Percentiles rank a stretch among this genome's conserved stretches.
Evolutionary conservation across 306 rosid genomes (phyloP).

Genomic region (Mimosa bimucronata): DNA sequence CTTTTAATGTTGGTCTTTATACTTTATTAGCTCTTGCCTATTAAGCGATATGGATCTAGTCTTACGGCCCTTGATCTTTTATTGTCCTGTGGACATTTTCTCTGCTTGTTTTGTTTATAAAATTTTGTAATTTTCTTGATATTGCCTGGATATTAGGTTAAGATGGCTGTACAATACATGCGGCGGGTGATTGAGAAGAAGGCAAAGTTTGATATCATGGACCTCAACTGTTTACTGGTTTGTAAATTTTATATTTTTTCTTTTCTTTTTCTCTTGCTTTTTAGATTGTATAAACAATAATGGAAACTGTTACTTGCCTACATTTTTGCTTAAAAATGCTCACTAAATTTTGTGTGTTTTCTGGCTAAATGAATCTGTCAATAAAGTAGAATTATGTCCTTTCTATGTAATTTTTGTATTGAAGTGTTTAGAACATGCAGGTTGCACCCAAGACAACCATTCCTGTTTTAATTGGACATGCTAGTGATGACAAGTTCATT

Average conservation of each 20-base stretch:
- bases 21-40: background rate
- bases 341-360: slow-evolving; percentile 1
- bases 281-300: background rate
- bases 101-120: slow-evolving; percentile 26
- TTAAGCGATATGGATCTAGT: slow-evolving; percentile 20
- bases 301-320: slow-evolving; percentile 16
- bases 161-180: slow-evolving; percentile 95
- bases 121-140: slow-evolving; percentile 15
- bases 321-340: slow-evolving; percentile 26
- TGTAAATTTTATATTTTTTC: slow-evolving; percentile 27
- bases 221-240: slow-evolving; percentile 90
- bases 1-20: background rate
- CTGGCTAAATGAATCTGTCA: slow-evolving; percentile 21
- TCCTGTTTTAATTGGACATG: slow-evolving; percentile 97
- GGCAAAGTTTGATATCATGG: slow-evolving; percentile 95
- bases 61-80: slow-evolving; percentile 12
- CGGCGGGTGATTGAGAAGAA: slow-evolving; percentile 89
- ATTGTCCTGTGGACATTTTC: slow-evolving; percentile 1
- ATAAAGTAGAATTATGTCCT: slow-evolving; percentile 21
- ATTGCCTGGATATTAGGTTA: slow-evolving; percentile 60
- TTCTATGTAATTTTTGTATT: slow-evolving; percentile 33
- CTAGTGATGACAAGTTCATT: slow-evolving; percentile 74
- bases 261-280: background rate
- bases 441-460: slow-evolving; percentile 78
- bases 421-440: slow-evolving; percentile 52